Percentiles rank a stretch among this genome's conserved stretches.
phyloP scores from a whole-genome alignment of 768 basidiomycete species.

The Cyclocybe cylindracea region DNA sequence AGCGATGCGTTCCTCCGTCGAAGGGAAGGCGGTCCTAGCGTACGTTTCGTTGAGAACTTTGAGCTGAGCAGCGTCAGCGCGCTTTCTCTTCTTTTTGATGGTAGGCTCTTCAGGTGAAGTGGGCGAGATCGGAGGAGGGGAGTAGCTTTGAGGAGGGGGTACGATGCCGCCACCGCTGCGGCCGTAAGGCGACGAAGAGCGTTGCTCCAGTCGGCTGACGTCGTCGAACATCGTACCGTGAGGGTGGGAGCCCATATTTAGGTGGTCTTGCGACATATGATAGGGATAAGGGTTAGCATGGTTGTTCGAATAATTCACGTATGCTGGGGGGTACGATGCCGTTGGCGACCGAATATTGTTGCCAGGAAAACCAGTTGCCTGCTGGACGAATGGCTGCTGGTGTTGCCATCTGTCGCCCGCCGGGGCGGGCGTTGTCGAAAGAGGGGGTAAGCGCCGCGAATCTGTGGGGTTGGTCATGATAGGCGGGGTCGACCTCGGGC shows the following conservation, averaged over 20 bases:
- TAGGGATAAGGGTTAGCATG: slow-evolving; percentile 43
- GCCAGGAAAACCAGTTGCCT: slow-evolving; percentile 34
- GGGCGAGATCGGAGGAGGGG: slow-evolving; percentile 52
- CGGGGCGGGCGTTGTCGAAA: slow-evolving; percentile 44
- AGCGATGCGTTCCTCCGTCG: slow-evolving; percentile 81
- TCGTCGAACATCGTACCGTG: slow-evolving; percentile 33
- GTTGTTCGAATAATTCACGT: slow-evolving; percentile 45
- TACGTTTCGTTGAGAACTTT: slow-evolving; percentile 83
- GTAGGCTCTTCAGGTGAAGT: slow-evolving; percentile 59
- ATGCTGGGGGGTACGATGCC: slow-evolving; percentile 59
- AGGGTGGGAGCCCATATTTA: slow-evolving; percentile 28
- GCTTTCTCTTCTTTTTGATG: slow-evolving; percentile 87
- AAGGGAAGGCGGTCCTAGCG: slow-evolving; percentile 81
- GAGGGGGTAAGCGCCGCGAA: slow-evolving; percentile 61
- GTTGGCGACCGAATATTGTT: slow-evolving; percentile 63
- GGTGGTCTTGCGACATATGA: slow-evolving; percentile 36
- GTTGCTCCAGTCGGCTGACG: slow-evolving; percentile 35
- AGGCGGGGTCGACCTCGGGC: slow-evolving; percentile 49
- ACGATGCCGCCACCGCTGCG: slow-evolving; percentile 32
- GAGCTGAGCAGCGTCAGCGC: slow-evolving; percentile 78
- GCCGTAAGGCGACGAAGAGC: slow-evolving; percentile 46
- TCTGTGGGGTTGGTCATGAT: slow-evolving; percentile 49
- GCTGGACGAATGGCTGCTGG: slow-evolving; percentile 31
- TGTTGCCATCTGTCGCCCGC: slow-evolving; percentile 51
- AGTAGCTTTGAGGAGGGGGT: slow-evolving; percentile 40